A percentile compares a stretch with the other conserved stretches of the same genome.
phyloP scores from a whole-genome alignment of 2,329 filamentous ascomycete species.

The Ophioceras dolichostomum region DNA sequence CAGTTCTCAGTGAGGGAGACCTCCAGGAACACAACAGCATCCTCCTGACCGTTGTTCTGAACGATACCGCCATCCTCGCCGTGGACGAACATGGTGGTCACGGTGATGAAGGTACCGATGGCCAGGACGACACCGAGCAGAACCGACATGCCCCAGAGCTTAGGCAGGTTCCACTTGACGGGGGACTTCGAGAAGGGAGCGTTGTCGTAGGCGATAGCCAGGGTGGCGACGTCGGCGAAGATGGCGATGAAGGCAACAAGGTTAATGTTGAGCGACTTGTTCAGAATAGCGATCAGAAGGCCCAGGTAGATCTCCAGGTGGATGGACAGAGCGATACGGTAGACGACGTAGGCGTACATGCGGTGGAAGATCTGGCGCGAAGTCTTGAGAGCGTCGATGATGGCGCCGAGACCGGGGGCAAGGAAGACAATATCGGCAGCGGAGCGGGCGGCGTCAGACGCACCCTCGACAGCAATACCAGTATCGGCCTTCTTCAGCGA shows the following conservation, averaged over 20 bases:
- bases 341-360: conserved; percentile 94
- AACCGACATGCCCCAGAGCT: conserved; percentile 87
- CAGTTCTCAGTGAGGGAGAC: conserved; percentile 89
- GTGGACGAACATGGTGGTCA: conserved; percentile 69
- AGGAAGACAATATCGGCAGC: conserved; percentile 92
- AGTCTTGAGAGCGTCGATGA: conserved; percentile 86
- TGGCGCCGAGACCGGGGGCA: conserved; percentile 79
- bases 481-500: conserved; percentile 94
- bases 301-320: conserved; percentile 88
- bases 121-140: conserved; percentile 72
- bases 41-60: conserved; percentile 74
- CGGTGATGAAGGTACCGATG: conserved; percentile 75
- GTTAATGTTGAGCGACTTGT: conserved; percentile 73
- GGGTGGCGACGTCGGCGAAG: conserved; percentile 83
- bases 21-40: conserved; percentile 78
- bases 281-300: conserved; percentile 82
- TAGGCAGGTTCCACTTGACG: conserved; percentile 91
- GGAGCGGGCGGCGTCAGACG: conserved; percentile 81
- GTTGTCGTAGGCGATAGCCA: conserved; percentile 90
- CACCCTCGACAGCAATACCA: conserved; percentile 87
- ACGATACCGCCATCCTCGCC: conserved; percentile 69
- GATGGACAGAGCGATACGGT: conserved; percentile 84
- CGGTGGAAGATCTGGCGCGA: conserved; percentile 93
- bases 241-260: conserved; percentile 91
- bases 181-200: conserved; percentile 75